Conservation (phyloP, 305 asterid genomes). For the Caryopteris hybrid region DNA sequence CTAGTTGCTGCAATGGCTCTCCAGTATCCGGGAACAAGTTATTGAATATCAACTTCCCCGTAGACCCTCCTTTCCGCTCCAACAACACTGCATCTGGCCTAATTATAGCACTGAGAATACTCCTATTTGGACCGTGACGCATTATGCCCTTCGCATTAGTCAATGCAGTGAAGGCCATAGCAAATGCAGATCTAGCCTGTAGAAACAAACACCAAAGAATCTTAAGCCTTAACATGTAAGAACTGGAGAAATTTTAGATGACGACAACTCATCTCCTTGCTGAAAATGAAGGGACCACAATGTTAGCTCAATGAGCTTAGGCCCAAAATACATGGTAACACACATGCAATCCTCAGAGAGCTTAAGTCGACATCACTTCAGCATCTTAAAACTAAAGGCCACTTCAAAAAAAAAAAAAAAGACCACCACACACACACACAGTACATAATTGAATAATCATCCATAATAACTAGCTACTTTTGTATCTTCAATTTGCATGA, state of each 20-base stretch:
- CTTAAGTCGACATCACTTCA: not conserved
- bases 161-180: slow-evolving; percentile 69
- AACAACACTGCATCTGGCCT: slow-evolving; percentile 69
- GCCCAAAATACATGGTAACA: not conserved
- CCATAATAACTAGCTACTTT: not conserved
- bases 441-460: not conserved
- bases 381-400: not conserved
- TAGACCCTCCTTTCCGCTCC: slow-evolving; percentile 81
- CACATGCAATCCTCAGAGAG: too few relatives aligned
- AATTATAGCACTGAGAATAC: slow-evolving; percentile 83
- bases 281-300: not conserved
- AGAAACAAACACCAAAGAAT: not conserved
- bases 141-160: slow-evolving; percentile 56
- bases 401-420: not conserved
- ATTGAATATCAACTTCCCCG: slow-evolving; percentile 39
- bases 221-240: not conserved
- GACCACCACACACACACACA: too few relatives aligned
- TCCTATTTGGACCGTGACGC: slow-evolving; percentile 56
- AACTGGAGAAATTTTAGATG: not conserved
- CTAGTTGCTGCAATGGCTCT: slow-evolving; percentile 39
- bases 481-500: not conserved
- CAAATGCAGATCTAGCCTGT: slow-evolving; percentile 90
- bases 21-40: slow-evolving; percentile 57
- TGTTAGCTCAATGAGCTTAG: too few relatives aligned
- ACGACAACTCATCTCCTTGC: too few relatives aligned